These are phyloP conservation scores for Boeremia lycopersici DNA, from an alignment of 2,329 filamentous ascomycete species.

Conservation along the genomic window DNA sequence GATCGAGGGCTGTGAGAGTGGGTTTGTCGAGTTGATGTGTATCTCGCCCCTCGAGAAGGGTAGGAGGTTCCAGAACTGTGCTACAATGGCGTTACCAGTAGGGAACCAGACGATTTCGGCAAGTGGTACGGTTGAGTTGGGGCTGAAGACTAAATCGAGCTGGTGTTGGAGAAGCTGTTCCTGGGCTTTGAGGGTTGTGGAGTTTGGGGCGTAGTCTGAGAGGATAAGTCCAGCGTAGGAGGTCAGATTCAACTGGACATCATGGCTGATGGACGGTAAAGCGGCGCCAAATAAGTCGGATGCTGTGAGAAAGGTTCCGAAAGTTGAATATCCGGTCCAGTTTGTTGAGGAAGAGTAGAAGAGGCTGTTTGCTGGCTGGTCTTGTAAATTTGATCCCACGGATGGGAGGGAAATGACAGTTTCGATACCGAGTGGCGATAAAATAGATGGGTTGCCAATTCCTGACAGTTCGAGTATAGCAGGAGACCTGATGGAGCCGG, in stretches of 20 bases:
- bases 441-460: slow-evolving; percentile 41
- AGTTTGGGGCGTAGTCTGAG: slow-evolving; percentile 23
- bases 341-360: slow-evolving; percentile 35
- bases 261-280: slow-evolving; percentile 28
- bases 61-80: slow-evolving; percentile 49
- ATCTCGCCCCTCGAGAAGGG: slow-evolving; percentile 46
- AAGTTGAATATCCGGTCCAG: slow-evolving; percentile 48
- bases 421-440: slow-evolving; percentile 29
- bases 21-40: slow-evolving; percentile 40
- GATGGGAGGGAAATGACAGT: slow-evolving; percentile 27
- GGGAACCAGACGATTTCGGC: slow-evolving; percentile 55
- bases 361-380: slow-evolving; percentile 40
- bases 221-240: slow-evolving; percentile 35
- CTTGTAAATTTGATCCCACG: slow-evolving; percentile 45
- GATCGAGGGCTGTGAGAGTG: slow-evolving; percentile 46
- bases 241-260: slow-evolving; percentile 34
- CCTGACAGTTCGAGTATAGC: slow-evolving; percentile 46
- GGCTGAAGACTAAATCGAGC: slow-evolving; percentile 55
- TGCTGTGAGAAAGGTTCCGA: slow-evolving; percentile 45
- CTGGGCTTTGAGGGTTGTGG: slow-evolving; percentile 39
- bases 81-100: slow-evolving; percentile 35
- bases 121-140: slow-evolving; percentile 49
- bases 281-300: slow-evolving; percentile 43
- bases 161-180: slow-evolving; percentile 53
- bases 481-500: slow-evolving; percentile 43